Conservation (phyloP, 129 eudicot genomes). For the Silybum marianum region DNA sequence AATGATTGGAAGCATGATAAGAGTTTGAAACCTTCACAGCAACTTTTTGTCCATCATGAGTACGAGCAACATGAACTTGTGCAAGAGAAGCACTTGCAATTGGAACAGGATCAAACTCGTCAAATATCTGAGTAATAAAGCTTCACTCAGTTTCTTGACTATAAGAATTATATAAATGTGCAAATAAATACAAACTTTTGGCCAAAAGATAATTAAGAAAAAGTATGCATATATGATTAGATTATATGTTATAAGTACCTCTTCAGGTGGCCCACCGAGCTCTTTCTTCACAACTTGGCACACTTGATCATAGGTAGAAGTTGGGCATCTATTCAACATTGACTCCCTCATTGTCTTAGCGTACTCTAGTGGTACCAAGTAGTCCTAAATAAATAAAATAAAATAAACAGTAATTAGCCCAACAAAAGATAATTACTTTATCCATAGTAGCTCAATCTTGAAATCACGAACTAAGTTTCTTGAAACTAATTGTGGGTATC, state of each 20-base stretch:
- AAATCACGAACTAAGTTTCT: slow-evolving; percentile 3
- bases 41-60: slow-evolving; percentile 84
- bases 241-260: slow-evolving; percentile 44
- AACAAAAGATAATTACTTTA: neutral
- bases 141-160: slow-evolving; percentile 9
- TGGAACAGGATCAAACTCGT: slow-evolving; percentile 85
- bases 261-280: slow-evolving; percentile 90
- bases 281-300: slow-evolving; percentile 84
- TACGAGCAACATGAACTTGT: slow-evolving; percentile 90
- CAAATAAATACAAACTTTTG: no score
- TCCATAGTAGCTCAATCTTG: neutral
- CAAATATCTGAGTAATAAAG: slow-evolving; percentile 57
- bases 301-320: slow-evolving; percentile 88
- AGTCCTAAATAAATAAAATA: slow-evolving; percentile 68
- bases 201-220: neutral
- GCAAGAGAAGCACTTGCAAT: slow-evolving; percentile 99
- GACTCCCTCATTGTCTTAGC: slow-evolving; percentile 83
- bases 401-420: neutral
- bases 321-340: slow-evolving; percentile 89
- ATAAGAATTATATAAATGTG: no score
- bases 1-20: slow-evolving; percentile 7
- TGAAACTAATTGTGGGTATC: slow-evolving; percentile 9
- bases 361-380: slow-evolving; percentile 84
- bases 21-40: slow-evolving; percentile 79
- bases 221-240: neutral